Percentiles rank a stretch among this genome's conserved stretches.
Conservation (phyloP, 1,139 yeast genomes). For the Diutina rugosa region DNA sequence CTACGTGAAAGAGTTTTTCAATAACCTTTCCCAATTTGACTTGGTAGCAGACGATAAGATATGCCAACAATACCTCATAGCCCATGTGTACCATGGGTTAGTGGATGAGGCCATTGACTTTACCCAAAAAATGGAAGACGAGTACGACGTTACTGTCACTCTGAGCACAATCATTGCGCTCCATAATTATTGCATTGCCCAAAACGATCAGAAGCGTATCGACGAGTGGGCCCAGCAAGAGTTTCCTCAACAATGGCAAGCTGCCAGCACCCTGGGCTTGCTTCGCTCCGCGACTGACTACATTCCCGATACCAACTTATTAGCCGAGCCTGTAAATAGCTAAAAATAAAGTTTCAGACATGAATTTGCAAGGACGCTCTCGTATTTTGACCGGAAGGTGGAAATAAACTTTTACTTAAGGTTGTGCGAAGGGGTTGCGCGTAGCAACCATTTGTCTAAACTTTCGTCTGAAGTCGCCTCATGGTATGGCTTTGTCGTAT, state of each 20-base stretch:
- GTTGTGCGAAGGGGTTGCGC: neutral
- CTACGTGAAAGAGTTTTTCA: conserved; percentile 55
- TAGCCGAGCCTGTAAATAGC: conserved; percentile 2
- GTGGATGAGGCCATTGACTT: conserved; percentile 45
- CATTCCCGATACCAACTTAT: conserved; percentile 13
- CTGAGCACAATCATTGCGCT: conserved; percentile 40
- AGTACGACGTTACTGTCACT: conserved; percentile 37
- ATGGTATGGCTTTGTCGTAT: neutral
- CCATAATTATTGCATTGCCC: conserved; percentile 49
- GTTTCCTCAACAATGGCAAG: conserved; percentile 35
- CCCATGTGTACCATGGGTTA: conserved; percentile 61
- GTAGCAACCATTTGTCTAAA: neutral
- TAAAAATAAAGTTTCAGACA: neutral
- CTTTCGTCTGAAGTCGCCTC: neutral
- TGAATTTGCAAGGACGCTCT: neutral
- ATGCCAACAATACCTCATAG: conserved; percentile 52
- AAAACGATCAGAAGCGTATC: conserved; percentile 32
- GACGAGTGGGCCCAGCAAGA: conserved; percentile 39
- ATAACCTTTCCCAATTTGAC: conserved; percentile 39
- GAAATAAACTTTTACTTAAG: no score
- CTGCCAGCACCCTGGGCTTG: conserved; percentile 21
- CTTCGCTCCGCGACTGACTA: conserved; percentile 25
- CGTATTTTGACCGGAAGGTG: neutral
- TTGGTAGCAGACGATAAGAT: conserved; percentile 44
- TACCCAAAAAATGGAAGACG: conserved; percentile 32